Base-by-base conservation (phyloP, 108 stramenopile species). In the Cyclotella atomus region DNA sequence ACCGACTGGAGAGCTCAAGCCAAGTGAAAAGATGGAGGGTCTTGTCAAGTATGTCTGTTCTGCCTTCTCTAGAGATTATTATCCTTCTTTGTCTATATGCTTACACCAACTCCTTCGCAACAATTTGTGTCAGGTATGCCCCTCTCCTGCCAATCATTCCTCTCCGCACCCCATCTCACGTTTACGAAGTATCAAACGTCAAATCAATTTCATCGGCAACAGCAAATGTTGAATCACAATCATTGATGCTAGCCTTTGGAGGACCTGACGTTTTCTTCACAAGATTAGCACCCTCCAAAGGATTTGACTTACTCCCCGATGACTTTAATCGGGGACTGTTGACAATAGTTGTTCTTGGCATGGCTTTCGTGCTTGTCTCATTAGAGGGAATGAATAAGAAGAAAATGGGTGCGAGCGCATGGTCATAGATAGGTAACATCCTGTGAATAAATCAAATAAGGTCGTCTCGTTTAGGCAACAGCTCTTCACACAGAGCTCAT, bases 221-320 rank as follows among this genome's bases (percentile, higher is more conserved):
- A 9, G 89, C 95, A 6, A 84, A 88, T 65, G 78, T 95, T 19
- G 95, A 95, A 75, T 93, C 92, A 3, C 94, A 95, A 67, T 82
- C 91, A 3, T 59, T 95, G 24, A 68, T 95, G 2, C 35, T 84
- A 21, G 90, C 91, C 28, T 88, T 79, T 56, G 94, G 94, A 23
- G 94, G 94, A 34, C 90, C 94, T 0, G 94, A 95, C 67, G 63
- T 95, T 21, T 95, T 95, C 84, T 95, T 91, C 68, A 68, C 88
- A 14, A 84, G 94, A 49, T 83, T 92, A 4, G 84, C 94, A 15
- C 94, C 94, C 0, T 87, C 90, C 17, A 88, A 85, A 70, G 91
- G 94, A 60, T 95, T 95, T 68, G 94, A 95, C 75, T 75, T 92
- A 65, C 77, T 95, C 32, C 94, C 94, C 1, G 91, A 91, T 61